These are phyloP conservation scores for Capronia epimyces DNA, from an alignment of 2,329 filamentous ascomycete genomes.

Conservation along the genomic window DNA sequence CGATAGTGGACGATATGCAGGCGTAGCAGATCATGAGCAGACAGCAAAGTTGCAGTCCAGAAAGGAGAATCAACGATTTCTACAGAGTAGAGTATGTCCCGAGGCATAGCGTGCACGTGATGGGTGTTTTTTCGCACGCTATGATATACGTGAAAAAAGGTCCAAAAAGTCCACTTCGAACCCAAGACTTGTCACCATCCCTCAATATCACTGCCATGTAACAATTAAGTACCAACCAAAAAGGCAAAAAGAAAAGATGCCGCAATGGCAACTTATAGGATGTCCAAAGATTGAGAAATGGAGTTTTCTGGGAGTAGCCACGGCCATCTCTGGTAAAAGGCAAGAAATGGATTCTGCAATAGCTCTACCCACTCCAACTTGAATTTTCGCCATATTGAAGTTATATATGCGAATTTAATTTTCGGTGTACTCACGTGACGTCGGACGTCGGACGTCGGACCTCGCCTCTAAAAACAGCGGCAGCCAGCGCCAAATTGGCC, in stretches of 20 bases:
- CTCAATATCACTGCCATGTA: too few species aligned
- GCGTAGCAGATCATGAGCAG: too few species aligned
- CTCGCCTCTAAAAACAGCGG: too few species aligned
- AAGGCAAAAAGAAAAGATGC: slow-evolving; percentile 11
- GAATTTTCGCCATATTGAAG: background rate
- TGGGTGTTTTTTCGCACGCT: too few species aligned
- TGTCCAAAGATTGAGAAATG: slow-evolving; percentile 56
- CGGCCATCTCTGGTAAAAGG: slow-evolving; percentile 77
- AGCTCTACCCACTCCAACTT: slow-evolving; percentile 62
- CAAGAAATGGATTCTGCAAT: slow-evolving; percentile 69
- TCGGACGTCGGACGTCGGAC: too few species aligned
- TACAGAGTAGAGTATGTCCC: too few species aligned
- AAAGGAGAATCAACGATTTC: too few species aligned
- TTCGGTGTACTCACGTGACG: slow-evolving; percentile 13
- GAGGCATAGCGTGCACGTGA: too few species aligned
- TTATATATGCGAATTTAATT: slow-evolving; percentile 29
- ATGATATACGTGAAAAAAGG: background rate
- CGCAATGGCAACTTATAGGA: background rate
- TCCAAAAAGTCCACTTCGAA: background rate
- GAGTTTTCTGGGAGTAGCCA: slow-evolving; percentile 57
- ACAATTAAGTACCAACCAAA: too few species aligned
- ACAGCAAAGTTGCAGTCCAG: too few species aligned
- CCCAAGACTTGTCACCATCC: background rate
- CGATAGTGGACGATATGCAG: too few species aligned
- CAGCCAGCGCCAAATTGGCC: too few species aligned